Conservation (phyloP, 2,329 filamentous ascomycete genomes). For the Nannizziopsis barbatae region DNA sequence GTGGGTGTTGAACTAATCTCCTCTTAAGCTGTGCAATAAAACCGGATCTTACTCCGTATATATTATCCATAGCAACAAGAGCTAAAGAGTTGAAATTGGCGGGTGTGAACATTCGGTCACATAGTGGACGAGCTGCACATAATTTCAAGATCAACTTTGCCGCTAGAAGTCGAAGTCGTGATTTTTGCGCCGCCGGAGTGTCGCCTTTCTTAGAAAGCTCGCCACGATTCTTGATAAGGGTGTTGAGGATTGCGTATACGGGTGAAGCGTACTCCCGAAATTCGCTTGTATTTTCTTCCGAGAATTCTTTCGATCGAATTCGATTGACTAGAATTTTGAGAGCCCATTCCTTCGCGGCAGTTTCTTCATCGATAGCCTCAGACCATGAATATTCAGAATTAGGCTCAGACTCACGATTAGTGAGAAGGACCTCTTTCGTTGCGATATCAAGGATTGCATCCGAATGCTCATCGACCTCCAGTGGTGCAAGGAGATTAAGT, state of each 20-base stretch:
- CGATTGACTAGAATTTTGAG: conserved; percentile 79
- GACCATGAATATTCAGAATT: conserved; percentile 56
- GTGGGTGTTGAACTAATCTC: conserved; percentile 39
- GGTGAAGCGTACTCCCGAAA: conserved; percentile 47
- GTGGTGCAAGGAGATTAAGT: conserved; percentile 63
- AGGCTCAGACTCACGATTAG: conserved; percentile 44
- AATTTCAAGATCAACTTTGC: conserved; percentile 75
- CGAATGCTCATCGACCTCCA: conserved; percentile 59
- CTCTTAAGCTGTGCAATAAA: conserved; percentile 86
- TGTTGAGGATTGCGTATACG: conserved; percentile 69
- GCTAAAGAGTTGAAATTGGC: conserved; percentile 71
- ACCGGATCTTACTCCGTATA: conserved; percentile 59
- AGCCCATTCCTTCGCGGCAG: conserved; percentile 70
- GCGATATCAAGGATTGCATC: conserved; percentile 70
- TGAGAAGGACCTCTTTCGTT: conserved; percentile 60
- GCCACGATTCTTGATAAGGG: conserved; percentile 61
- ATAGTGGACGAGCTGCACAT: conserved; percentile 60
- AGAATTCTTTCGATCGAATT: conserved; percentile 54
- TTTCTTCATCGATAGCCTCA: conserved; percentile 65
- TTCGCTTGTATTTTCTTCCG: conserved; percentile 30
- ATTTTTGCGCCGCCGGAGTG: conserved; percentile 66
- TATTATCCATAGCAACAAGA: conserved; percentile 66
- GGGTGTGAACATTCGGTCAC: conserved; percentile 61
- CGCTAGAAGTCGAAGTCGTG: conserved; percentile 69
- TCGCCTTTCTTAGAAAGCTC: conserved; percentile 65